Percentiles rank a stretch among this genome's conserved stretches.
phyloP scores from a whole-genome alignment of 2,329 filamentous ascomycete genomes.

The Cladorrhinum sp. region DNA sequence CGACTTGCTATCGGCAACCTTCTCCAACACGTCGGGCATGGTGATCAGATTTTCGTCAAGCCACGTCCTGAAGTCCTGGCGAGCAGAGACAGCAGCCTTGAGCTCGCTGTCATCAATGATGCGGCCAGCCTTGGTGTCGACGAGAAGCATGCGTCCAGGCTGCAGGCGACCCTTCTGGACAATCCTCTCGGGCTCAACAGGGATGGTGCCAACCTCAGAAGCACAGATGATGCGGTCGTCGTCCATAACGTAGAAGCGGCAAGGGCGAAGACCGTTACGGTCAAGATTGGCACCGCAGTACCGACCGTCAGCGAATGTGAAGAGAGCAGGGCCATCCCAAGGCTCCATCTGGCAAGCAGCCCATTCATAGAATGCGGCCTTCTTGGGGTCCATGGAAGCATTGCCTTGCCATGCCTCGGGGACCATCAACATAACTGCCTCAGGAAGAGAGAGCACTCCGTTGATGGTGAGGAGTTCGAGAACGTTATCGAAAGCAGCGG shows the following conservation, averaged over 20 bases:
- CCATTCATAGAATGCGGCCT: conserved; percentile 98
- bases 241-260: conserved; percentile 94
- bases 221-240: conserved; percentile 97
- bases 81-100: conserved; percentile 81
- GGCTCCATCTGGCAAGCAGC: conserved; percentile 98
- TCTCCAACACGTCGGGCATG: conserved; percentile 69
- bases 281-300: conserved; percentile 97
- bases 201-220: conserved; percentile 91
- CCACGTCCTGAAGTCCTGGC: conserved; percentile 86
- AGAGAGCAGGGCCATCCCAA: conserved; percentile 94
- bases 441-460: conserved; percentile 88
- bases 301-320: conserved; percentile 93
- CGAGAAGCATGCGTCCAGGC: conserved; percentile 92
- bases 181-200: conserved; percentile 83
- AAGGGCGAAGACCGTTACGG: conserved; percentile 90
- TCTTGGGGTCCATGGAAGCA: conserved; percentile 84
- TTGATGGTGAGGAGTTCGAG: conserved; percentile 92
- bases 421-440: conserved; percentile 98
- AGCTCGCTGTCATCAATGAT: conserved; percentile 94
- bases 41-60: conserved; percentile 81
- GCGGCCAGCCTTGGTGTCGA: conserved; percentile 83
- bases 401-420: conserved; percentile 98
- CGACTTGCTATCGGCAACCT: conserved; percentile 53
- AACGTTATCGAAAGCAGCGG: conserved; percentile 95
- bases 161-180: conserved; percentile 91